Base-by-base conservation (phyloP, 148 eudicot species). In the Vaccinium corymbosum region DNA sequence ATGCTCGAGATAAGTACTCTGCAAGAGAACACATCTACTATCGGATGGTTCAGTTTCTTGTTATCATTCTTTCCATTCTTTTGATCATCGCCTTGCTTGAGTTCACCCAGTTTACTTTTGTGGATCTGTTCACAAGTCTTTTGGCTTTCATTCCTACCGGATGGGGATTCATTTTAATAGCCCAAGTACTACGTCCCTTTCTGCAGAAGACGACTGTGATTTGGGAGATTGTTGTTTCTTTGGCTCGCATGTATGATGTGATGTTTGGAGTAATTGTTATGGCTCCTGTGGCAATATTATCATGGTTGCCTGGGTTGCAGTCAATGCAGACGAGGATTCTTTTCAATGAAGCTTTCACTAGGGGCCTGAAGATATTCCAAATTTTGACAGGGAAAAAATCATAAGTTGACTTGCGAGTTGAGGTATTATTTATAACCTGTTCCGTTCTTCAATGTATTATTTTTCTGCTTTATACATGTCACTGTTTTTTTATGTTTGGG, bases 231-330 rank as follows among this genome's bases (percentile, higher is more conserved):
- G 94, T 94, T 62, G 82, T 89, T 38, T 88, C 95, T 83, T 89
- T 94, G 86, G 95, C 98, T 84, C 95, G 98, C 68, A 38, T 94
- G 78, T 95, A 95, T 86, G 98, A 95, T 48, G 89, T 93, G 62
- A 19, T 95, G 90, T 93, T 95, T 83, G 98, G 98, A 66, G 94
- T 93, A 68, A 92, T 95, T 84, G 93, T 95, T 75, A 89, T 95
- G 95, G 87, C 87, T 68, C 95, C 95, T 73, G 94, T 94, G 57
- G 98, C 98, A 11, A 78, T 94, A 42, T 86, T 95, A 6, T 93
- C 98, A 61, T 95, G 98, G 98, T 86, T 91, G 86, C 98, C 98
- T 84, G 98, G 98, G 79, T 94, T 95, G 90, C 98, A 95, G 87
- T 87, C 94, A 14, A 95, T 95, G 98, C 98, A 95, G 90, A 95